Percentiles rank a stretch among this genome's conserved stretches.
Evolutionary conservation across 257 asterid genomes (phyloP).

Genomic region (Knoxia roxburghii): DNA sequence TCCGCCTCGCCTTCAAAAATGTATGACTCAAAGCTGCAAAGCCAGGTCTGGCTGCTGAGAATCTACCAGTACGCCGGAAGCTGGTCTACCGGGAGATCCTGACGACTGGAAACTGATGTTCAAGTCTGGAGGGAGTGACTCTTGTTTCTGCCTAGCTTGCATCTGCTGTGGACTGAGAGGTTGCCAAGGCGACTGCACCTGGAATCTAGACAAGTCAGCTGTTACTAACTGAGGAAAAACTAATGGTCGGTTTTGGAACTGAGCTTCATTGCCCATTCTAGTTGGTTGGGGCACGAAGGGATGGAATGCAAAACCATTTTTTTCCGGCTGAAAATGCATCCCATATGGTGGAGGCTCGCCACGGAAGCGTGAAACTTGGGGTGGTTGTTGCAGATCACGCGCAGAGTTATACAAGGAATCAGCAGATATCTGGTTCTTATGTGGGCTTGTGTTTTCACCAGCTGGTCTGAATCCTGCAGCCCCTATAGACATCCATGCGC

Average conservation of each 20-base stretch:
- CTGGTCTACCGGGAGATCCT: slow-evolving; percentile 79
- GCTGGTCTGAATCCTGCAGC: slow-evolving; percentile 63
- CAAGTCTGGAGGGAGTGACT: slow-evolving; percentile 80
- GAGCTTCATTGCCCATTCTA: slow-evolving; percentile 43
- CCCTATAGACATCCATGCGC: slow-evolving; percentile 93
- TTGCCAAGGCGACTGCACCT: slow-evolving; percentile 58
- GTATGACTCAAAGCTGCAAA: slow-evolving; percentile 57
- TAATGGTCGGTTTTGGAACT: slow-evolving; percentile 51
- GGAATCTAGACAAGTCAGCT: slow-evolving; percentile 81
- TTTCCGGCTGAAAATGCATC: slow-evolving; percentile 39
- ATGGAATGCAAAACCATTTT: slow-evolving; percentile 32
- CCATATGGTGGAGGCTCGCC: slow-evolving; percentile 49
- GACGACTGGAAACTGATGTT: slow-evolving; percentile 82
- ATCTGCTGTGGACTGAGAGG: slow-evolving; percentile 49
- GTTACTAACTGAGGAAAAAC: slow-evolving; percentile 53
- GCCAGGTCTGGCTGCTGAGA: slow-evolving; percentile 99
- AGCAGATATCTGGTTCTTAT: slow-evolving; percentile 45
- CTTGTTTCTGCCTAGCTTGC: slow-evolving; percentile 62
- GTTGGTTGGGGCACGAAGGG: slow-evolving; percentile 55
- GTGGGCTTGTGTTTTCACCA: slow-evolving; percentile 28
- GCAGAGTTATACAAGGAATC: slow-evolving; percentile 51
- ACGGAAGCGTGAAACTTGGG: slow-evolving; percentile 42
- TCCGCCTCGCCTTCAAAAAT: slow-evolving; percentile 6
- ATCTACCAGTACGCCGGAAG: slow-evolving; percentile 66
- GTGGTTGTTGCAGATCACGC: slow-evolving; percentile 42